These are phyloP conservation scores for Dichomitus squalens DNA, from an alignment of 1,284 basidiomycete genomes.

Conservation along the genomic window DNA sequence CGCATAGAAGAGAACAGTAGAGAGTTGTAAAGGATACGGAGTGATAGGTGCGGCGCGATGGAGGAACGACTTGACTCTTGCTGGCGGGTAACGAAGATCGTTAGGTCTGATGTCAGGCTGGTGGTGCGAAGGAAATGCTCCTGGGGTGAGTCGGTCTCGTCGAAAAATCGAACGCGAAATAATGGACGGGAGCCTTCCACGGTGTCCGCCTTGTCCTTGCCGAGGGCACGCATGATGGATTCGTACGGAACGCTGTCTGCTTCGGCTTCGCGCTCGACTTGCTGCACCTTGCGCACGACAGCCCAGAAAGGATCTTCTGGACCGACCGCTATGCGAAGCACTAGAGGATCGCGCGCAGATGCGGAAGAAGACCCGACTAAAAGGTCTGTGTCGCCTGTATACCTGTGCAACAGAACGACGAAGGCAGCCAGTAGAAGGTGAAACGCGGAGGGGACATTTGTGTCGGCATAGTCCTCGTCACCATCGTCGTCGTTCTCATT, in stretches of 20 bases:
- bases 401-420: slow-evolving; percentile 89
- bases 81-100: slow-evolving; percentile 75
- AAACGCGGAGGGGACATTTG: slow-evolving; percentile 78
- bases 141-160: slow-evolving; percentile 79
- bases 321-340: slow-evolving; percentile 86
- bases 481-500: slow-evolving; percentile 56
- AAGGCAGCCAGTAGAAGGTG: slow-evolving; percentile 93
- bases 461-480: slow-evolving; percentile 42
- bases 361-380: slow-evolving; percentile 91
- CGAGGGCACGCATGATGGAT: slow-evolving; percentile 73
- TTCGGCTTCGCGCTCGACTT: slow-evolving; percentile 85
- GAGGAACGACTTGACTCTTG: slow-evolving; percentile 71
- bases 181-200: slow-evolving; percentile 62
- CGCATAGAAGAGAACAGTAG: slow-evolving; percentile 86
- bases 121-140: slow-evolving; percentile 81
- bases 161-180: slow-evolving; percentile 96
- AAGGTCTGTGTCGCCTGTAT: slow-evolving; percentile 95
- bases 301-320: slow-evolving; percentile 92
- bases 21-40: slow-evolving; percentile 94
- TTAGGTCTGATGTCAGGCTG: slow-evolving; percentile 89
- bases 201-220: slow-evolving; percentile 62
- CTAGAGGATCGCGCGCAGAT: slow-evolving; percentile 76
- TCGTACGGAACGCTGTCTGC: slow-evolving; percentile 86
- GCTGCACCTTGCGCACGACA: slow-evolving; percentile 85
- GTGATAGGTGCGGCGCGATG: slow-evolving; percentile 76